Conservation (phyloP, 208 protist species). For the Trypanosoma cruzi region DNA sequence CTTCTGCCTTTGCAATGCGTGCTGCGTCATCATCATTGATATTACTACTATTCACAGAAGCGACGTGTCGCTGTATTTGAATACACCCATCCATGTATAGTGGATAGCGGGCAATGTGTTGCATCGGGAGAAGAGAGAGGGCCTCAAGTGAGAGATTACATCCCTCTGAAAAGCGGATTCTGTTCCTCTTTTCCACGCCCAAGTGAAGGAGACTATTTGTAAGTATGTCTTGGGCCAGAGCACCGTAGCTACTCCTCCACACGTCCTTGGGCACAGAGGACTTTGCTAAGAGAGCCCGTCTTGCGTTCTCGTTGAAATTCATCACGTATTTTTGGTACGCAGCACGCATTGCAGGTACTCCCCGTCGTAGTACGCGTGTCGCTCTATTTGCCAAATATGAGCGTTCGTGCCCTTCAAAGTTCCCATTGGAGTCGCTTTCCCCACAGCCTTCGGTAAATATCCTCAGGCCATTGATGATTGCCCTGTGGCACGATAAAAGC, state of each 20-base stretch:
- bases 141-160: constrained; percentile 19
- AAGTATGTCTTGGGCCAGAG: constrained; percentile 4
- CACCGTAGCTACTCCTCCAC: constrained; percentile 7
- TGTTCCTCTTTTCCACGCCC: background rate
- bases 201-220: constrained; percentile 9
- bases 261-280: background rate
- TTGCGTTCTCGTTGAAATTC: constrained; percentile 11
- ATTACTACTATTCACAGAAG: background rate
- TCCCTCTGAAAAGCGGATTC: background rate
- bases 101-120: constrained; percentile 23
- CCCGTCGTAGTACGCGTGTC: background rate
- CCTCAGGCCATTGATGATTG: constrained; percentile 10
- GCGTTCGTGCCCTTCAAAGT: background rate
- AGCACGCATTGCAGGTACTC: constrained; percentile 19
- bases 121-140: constrained; percentile 23
- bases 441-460: background rate
- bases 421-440: background rate
- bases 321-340: constrained; percentile 17
- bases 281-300: background rate
- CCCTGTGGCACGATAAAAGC: constrained; percentile 13
- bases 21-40: background rate
- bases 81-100: constrained; percentile 15
- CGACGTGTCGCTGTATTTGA: background rate
- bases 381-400: background rate
- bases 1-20: background rate